These are phyloP conservation scores for Microthlaspi erraticum DNA, from an alignment of 345 rosid genomes.

Conservation along the genomic window DNA sequence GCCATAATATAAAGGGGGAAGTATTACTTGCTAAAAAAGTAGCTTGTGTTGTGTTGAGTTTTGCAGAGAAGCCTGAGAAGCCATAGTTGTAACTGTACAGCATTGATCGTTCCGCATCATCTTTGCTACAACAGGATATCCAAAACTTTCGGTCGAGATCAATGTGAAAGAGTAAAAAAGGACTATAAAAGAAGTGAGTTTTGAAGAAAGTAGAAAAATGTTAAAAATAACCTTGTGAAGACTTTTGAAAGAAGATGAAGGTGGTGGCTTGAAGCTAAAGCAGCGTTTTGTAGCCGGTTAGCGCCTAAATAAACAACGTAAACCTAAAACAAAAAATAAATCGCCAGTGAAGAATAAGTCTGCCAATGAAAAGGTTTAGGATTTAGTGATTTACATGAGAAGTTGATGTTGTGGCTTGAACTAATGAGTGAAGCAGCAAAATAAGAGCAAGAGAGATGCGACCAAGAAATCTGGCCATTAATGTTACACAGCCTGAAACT, in stretches of 20 bases:
- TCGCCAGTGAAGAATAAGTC: not conserved
- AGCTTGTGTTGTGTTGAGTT: slow-evolving; percentile 61
- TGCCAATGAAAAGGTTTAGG: slow-evolving; percentile 6
- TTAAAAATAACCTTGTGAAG: slow-evolving; percentile 52
- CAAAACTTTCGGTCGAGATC: not conserved
- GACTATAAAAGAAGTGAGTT: not conserved
- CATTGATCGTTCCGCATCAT: slow-evolving; percentile 59
- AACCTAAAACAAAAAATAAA: slow-evolving; percentile 51
- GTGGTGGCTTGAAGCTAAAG: slow-evolving; percentile 53
- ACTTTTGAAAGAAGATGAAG: slow-evolving; percentile 60
- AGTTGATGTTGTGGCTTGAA: slow-evolving; percentile 25
- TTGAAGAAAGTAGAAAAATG: not conserved
- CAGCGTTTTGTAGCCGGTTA: slow-evolving; percentile 44
- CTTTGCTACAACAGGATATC: slow-evolving; percentile 48
- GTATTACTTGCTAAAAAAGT: slow-evolving; percentile 55
- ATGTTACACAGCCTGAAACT: slow-evolving; percentile 11
- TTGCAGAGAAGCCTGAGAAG: slow-evolving; percentile 68
- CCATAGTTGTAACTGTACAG: slow-evolving; percentile 68
- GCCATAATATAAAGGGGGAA: slow-evolving; percentile 18
- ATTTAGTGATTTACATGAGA: slow-evolving; percentile 25
- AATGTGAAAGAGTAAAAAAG: not conserved
- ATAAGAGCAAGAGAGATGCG: slow-evolving; percentile 13
- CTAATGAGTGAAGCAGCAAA: slow-evolving; percentile 28
- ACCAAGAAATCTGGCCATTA: slow-evolving; percentile 17
- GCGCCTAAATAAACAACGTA: slow-evolving; percentile 70